Evolutionary conservation across 2,329 filamentous ascomycete genomes (phyloP).

Genomic region (Orbilia blumenaviensis): DNA sequence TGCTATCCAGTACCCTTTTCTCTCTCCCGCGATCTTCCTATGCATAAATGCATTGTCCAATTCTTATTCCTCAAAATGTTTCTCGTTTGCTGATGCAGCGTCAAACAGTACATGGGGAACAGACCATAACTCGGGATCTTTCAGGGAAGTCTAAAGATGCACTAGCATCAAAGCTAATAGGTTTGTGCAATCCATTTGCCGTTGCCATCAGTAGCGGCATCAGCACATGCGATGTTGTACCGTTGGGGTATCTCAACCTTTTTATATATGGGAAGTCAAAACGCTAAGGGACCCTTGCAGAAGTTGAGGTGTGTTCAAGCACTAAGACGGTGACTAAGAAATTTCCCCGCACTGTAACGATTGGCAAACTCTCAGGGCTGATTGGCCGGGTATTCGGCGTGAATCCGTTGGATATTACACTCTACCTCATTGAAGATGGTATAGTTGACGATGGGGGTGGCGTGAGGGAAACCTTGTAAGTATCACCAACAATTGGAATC

Average conservation of each 20-base stretch:
- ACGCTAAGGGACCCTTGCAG: constrained; percentile 40
- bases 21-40: background rate
- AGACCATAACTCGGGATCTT: constrained; percentile 41
- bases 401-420: constrained; percentile 43
- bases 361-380: constrained; percentile 48
- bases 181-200: constrained; percentile 27
- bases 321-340: constrained; percentile 47
- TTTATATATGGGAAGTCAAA: constrained; percentile 8
- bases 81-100: constrained; percentile 26
- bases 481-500: constrained; percentile 36
- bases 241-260: constrained; percentile 3
- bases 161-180: constrained; percentile 44
- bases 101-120: constrained; percentile 50
- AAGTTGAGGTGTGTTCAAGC: constrained; percentile 23
- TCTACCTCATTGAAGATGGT: constrained; percentile 43
- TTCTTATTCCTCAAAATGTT: constrained; percentile 16
- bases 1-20: constrained; percentile 65
- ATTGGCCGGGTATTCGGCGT: constrained; percentile 48
- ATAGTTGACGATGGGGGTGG: constrained; percentile 22
- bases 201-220: constrained; percentile 16
- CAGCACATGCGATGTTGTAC: constrained; percentile 6
- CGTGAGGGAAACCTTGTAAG: constrained; percentile 49
- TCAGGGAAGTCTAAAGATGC: constrained; percentile 43
- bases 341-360: constrained; percentile 52
- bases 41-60: constrained; percentile 22